Percentiles rank a stretch among this genome's conserved stretches.
These are phyloP conservation scores for Lipomyces anomalus DNA, from an alignment of 805 yeast genomes.

Conservation along the genomic window DNA sequence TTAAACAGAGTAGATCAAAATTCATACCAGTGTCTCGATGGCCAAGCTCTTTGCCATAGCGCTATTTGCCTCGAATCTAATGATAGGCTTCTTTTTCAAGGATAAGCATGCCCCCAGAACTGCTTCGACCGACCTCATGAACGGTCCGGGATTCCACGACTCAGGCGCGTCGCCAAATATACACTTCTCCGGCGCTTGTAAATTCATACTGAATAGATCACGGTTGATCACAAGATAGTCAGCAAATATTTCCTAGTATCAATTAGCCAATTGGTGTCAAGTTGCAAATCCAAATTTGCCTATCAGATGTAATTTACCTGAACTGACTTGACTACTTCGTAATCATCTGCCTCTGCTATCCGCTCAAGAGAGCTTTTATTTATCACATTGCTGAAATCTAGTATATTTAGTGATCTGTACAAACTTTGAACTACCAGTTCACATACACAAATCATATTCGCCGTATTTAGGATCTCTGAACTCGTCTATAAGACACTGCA, in stretches of 20 bases:
- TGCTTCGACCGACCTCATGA: slow-evolving; percentile 41
- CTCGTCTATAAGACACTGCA: slow-evolving; percentile 59
- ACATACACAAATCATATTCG: slow-evolving; percentile 67
- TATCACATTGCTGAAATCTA: slow-evolving; percentile 68
- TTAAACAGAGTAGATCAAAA: slow-evolving; percentile 36
- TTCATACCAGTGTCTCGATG: slow-evolving; percentile 45
- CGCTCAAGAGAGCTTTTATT: slow-evolving; percentile 75
- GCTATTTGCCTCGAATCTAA: slow-evolving; percentile 71
- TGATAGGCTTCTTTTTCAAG: slow-evolving; percentile 68
- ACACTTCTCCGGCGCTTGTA: slow-evolving; percentile 30
- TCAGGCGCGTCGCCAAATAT: slow-evolving; percentile 38
- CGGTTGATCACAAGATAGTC: slow-evolving; percentile 73
- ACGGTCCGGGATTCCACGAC: slow-evolving; percentile 44
- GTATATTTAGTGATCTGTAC: slow-evolving; percentile 2
- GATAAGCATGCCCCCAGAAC: slow-evolving; percentile 60
- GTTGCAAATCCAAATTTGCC: neutral
- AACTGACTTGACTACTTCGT: slow-evolving; percentile 69
- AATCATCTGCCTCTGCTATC: slow-evolving; percentile 84
- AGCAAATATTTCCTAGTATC: slow-evolving; percentile 59
- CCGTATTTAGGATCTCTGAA: slow-evolving; percentile 73
- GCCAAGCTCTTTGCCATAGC: slow-evolving; percentile 61
- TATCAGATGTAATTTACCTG: slow-evolving; percentile 31
- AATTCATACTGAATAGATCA: slow-evolving; percentile 53
- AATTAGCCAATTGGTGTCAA: neutral
- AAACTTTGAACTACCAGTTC: neutral